Base-by-base conservation (phyloP, 495 filamentous ascomycete species). In the Margaritispora aquatica region DNA sequence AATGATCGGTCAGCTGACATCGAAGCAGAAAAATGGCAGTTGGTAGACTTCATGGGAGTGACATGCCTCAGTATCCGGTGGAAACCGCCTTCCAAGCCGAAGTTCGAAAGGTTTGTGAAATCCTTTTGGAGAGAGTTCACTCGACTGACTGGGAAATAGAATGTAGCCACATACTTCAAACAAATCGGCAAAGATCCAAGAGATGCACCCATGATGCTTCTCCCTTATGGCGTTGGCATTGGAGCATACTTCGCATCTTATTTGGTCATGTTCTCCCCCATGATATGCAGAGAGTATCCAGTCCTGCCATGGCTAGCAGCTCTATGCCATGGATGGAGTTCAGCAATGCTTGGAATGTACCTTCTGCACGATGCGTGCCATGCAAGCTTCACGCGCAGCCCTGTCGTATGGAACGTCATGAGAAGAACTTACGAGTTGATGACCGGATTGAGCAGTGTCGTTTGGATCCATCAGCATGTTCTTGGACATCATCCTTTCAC, bases 381-480 rank as follows among this genome's bases (percentile, higher is more conserved):
- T 44, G 27, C 53, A 19, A 44, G 29, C 27, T 55, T 55, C 34
- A 55, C 53, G 2, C 27, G 53, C 4, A 55, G 53, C 15, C 53
- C 53, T 4, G 5, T 55, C 3, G 53, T 55, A 11, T 55, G 53
- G 53, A 44, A 41, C 13, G 13, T 55, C 11, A 38, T 55, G 34
- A 38, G 53, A 22, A 55, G 53, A 44, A 17, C 19, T 3, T 55
- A 55, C 44, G 53, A 55, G 44, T 41, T 44, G 34, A 29, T 55
- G 21, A 55, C 53, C 2, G 53, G 53, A 8, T 44, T 55, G 53
- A 55, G 53, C 53, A 55, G 29, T 24, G 29, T 55, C 4, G 34
- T 55, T 5, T 55, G 53, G 53, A 55, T 55, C 11, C 34, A 55
- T 21, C 53, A 55, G 34, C 53, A 55, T 24, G 53, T 26, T 8